Conservation (phyloP, 306 rosid species). For the Acmispon strigosus region DNA sequence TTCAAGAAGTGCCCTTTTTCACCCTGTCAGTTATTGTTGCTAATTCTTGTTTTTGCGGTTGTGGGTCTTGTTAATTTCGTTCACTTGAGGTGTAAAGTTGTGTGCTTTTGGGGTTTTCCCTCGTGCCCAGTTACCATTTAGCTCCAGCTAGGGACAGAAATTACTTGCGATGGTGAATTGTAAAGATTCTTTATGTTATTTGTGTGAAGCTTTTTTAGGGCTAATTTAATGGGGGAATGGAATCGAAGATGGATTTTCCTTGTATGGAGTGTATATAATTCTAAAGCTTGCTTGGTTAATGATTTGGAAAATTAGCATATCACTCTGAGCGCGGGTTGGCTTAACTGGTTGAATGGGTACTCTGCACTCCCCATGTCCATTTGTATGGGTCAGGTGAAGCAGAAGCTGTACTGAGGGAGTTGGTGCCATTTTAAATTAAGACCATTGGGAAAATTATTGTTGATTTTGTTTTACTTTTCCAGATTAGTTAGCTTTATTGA, state of each 20-base stretch:
- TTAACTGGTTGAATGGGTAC: neutral
- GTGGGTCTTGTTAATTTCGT: conserved; percentile 3
- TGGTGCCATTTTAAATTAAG: neutral
- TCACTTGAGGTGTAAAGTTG: neutral
- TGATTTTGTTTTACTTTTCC: neutral
- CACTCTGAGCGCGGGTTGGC: too few species aligned
- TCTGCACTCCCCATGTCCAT: neutral
- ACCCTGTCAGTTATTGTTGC: neutral
- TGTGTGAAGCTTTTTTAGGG: neutral
- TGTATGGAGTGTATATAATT: neutral
- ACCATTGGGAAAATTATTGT: neutral
- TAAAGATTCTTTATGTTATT: neutral
- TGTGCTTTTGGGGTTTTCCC: neutral
- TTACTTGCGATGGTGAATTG: neutral
- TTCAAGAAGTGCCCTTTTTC: neutral
- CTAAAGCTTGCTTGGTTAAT: neutral
- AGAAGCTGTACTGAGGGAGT: neutral
- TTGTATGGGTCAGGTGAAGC: neutral
- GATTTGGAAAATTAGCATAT: neutral
- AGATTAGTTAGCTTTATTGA: neutral
- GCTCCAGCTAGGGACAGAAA: neutral
- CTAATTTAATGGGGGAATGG: neutral
- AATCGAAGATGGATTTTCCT: neutral
- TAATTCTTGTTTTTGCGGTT: neutral
- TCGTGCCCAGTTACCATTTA: neutral